Conservation (phyloP, 208 protist genomes). For the Leishmania turanica region DNA sequence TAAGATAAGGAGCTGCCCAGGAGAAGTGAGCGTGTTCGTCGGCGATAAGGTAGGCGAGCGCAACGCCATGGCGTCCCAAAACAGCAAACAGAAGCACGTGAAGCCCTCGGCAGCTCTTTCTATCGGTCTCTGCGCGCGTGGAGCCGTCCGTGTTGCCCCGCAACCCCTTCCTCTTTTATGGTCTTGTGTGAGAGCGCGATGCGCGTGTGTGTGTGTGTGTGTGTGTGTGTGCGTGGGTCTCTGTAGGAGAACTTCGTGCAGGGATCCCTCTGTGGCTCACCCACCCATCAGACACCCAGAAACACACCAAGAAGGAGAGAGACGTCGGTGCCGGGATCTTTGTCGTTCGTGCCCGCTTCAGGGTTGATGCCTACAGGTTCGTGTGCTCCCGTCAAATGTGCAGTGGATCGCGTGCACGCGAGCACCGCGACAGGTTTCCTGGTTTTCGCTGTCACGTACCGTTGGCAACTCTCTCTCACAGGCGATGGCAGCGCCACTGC, state of each 20-base stretch:
- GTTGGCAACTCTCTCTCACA: background rate
- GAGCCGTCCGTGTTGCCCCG: too few species aligned
- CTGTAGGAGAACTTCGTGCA: background rate
- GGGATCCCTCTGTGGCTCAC: background rate
- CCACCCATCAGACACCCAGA: background rate
- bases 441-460: background rate
- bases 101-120: too few species aligned
- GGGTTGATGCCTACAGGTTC: too few species aligned
- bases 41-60: constrained; percentile 7
- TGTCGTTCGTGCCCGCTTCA: background rate
- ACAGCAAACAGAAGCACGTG: too few species aligned
- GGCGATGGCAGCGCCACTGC: background rate
- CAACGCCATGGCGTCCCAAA: background rate
- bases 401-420: background rate
- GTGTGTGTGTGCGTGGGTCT: too few species aligned
- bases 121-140: too few species aligned
- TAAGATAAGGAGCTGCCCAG: constrained; percentile 57
- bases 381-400: background rate
- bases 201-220: background rate
- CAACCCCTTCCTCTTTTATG: background rate
- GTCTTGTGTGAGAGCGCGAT: background rate
- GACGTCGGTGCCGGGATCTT: background rate
- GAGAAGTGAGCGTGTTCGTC: background rate
- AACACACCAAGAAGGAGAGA: constrained; percentile 2
- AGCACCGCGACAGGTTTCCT: background rate